A percentile compares a stretch with the other conserved stretches of the same genome.
Conservation (phyloP, 495 filamentous ascomycete species). For the Penicillium paxilli region DNA sequence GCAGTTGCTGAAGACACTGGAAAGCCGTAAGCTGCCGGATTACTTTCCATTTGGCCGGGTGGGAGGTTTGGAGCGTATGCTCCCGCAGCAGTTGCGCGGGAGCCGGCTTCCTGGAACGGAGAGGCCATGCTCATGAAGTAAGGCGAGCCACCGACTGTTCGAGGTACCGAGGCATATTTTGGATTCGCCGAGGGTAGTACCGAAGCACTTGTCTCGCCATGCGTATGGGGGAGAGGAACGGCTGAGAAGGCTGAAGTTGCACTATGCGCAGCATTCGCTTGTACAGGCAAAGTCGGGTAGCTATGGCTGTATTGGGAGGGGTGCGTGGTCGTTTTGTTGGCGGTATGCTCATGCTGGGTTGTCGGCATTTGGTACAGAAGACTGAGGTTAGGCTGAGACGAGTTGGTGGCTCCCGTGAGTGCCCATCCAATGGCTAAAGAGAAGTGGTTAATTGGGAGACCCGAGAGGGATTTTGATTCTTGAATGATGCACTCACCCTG, state of each 20-base stretch:
- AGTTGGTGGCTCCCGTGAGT: slow-evolving; percentile 78
- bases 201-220: slow-evolving; percentile 16
- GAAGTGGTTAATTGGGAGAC: slow-evolving; percentile 18
- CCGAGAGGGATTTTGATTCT: slow-evolving; percentile 31
- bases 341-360: slow-evolving; percentile 16
- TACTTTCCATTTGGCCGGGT: slow-evolving; percentile 22
- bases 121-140: slow-evolving; percentile 33
- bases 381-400: slow-evolving; percentile 75
- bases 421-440: slow-evolving; percentile 70
- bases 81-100: slow-evolving; percentile 37
- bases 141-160: slow-evolving; percentile 20
- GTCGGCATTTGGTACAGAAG: slow-evolving; percentile 64
- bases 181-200: slow-evolving; percentile 14
- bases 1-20: slow-evolving; percentile 27
- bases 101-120: slow-evolving; percentile 23
- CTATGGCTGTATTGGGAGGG: slow-evolving; percentile 39
- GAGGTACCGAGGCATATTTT: slow-evolving; percentile 23
- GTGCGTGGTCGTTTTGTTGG: slow-evolving; percentile 24
- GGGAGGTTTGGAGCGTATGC: slow-evolving; percentile 51
- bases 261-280: slow-evolving; percentile 17
- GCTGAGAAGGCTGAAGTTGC: slow-evolving; percentile 23
- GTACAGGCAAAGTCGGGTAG: slow-evolving; percentile 27
- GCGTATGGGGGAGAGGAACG: slow-evolving; percentile 13
- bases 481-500: slow-evolving; percentile 44
- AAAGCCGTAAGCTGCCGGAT: slow-evolving; percentile 23